Evolutionary conservation across 495 filamentous ascomycete species (phyloP), one percentile per base, ranked within the genome.

Genomic region (Aspergillus biplanus): DNA sequence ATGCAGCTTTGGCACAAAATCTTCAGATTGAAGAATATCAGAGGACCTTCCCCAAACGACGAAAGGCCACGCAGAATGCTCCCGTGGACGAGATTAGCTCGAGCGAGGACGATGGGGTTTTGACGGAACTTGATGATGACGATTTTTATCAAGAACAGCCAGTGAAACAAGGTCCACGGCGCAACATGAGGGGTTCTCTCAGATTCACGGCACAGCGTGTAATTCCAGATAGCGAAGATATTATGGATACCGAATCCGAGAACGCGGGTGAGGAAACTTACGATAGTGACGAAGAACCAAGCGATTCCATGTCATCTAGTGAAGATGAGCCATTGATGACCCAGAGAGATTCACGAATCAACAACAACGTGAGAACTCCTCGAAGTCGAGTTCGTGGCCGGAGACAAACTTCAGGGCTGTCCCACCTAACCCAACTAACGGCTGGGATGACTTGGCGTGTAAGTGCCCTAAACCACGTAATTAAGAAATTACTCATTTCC

Each of bases 21-120:
- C 76, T 91, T 44, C 89, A 92, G 67, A 74, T 83, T 46, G 81
- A 87, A 62, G 90, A 91, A 68, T 87, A 89, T 65, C 70, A 73
- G 16, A 59, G 69, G 9, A 67, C 68, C 1, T 49, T 50, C 9
- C 18, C 60, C n/a, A 75, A 75, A 61, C 57, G 66, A 59, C 64
- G 59, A 52, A 79, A 76, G 62, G 53, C 65, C 27, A 66, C 67
- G 8, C 49, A 42, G 34, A 56, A 53, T 47, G 21, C 44, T 21
- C 42, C 57, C 7, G 11, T 32, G 16, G 60, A 65, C 27, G 62
- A 58, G 39, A 56, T 47, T 27, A 50, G 62, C 31, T 63, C 66
- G 7, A 55, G 56, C 21, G 66, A 67, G 5, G 52, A 61, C 35
- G 46, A 52, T 9, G 50, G 55, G 58, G 60, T 66, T 44, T 37